phyloP scores from a whole-genome alignment of 331 rosid genomes.

The Arachis monticola region DNA sequence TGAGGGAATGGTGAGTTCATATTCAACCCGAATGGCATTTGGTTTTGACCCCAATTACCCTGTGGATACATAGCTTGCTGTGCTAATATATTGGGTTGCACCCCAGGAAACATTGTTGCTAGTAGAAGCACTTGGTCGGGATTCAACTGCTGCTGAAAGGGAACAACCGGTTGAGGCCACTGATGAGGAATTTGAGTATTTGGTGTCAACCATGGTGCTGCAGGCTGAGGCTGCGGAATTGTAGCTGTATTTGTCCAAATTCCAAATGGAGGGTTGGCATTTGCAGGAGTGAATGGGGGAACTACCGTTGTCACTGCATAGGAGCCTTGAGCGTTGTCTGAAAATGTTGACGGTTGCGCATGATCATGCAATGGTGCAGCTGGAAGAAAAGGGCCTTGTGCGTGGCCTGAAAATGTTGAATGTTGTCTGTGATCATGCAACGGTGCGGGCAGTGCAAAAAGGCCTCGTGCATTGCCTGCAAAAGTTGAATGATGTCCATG shows the following conservation, averaged over 20 bases:
- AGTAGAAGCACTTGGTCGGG: conserved; percentile 40
- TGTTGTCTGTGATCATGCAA: neutral
- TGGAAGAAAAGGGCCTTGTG: conserved; percentile 22
- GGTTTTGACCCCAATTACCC: conserved; percentile 57
- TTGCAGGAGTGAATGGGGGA: conserved; percentile 49
- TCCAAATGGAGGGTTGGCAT: conserved; percentile 44
- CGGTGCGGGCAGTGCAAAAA: conserved; percentile 13
- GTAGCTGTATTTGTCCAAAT: conserved; percentile 53
- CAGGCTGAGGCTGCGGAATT: conserved; percentile 48
- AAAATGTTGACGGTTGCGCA: neutral
- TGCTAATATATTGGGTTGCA: conserved; percentile 40
- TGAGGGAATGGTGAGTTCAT: conserved; percentile 47
- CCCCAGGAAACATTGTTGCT: conserved; percentile 36
- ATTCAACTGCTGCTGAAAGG: conserved; percentile 46
- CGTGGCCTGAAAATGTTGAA: neutral
- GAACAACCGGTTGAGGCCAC: conserved; percentile 45
- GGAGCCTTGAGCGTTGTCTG: neutral
- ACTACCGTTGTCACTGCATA: conserved; percentile 30
- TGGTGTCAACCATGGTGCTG: conserved; percentile 48
- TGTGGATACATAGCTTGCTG: conserved; percentile 42
- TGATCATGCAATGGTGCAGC: neutral
- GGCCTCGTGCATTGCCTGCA: neutral
- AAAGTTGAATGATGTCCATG: conserved; percentile 41
- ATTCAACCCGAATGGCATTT: conserved; percentile 48
- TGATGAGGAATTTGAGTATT: conserved; percentile 47